Conservation (phyloP, 805 yeast species). For the Zygoascus flipseniorum region DNA sequence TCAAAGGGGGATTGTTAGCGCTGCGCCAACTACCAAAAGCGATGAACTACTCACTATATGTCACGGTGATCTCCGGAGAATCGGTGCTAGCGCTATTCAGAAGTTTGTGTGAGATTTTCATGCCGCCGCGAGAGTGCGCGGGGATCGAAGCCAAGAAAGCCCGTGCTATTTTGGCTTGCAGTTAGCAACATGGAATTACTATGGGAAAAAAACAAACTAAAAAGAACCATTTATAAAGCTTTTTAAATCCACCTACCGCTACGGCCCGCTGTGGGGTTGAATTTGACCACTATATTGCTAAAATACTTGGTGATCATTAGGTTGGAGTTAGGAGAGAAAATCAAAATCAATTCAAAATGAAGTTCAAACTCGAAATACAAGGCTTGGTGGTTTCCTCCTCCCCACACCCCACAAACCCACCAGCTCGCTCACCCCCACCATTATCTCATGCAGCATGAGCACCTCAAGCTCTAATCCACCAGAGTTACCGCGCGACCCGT, state of each 20-base stretch:
- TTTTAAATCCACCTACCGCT: slow-evolving; percentile 5
- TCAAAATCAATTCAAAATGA: neutral
- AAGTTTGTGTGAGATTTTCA: slow-evolving; percentile 58
- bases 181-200: slow-evolving; percentile 7
- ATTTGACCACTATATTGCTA: slow-evolving; percentile 62
- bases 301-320: slow-evolving; percentile 86
- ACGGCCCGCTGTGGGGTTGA: slow-evolving; percentile 56
- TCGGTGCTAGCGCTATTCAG: slow-evolving; percentile 39
- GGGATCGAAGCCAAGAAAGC: slow-evolving; percentile 74
- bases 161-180: slow-evolving; percentile 64
- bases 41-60: slow-evolving; percentile 38
- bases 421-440: too few relatives aligned
- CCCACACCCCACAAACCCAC: too few relatives aligned
- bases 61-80: slow-evolving; percentile 60
- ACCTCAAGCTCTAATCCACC: neutral
- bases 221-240: neutral
- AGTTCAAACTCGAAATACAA: neutral
- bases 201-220: neutral
- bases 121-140: slow-evolving; percentile 53
- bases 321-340: neutral
- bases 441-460: neutral
- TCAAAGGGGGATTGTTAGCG: slow-evolving; percentile 3
- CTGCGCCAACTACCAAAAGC: neutral
- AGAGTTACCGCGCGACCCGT: slow-evolving; percentile 11
- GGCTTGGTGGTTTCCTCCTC: too few relatives aligned